Evolutionary conservation across 257 asterid genomes (phyloP), one percentile per base, ranked within the genome.

Genomic region (Fraxinus anomala): DNA sequence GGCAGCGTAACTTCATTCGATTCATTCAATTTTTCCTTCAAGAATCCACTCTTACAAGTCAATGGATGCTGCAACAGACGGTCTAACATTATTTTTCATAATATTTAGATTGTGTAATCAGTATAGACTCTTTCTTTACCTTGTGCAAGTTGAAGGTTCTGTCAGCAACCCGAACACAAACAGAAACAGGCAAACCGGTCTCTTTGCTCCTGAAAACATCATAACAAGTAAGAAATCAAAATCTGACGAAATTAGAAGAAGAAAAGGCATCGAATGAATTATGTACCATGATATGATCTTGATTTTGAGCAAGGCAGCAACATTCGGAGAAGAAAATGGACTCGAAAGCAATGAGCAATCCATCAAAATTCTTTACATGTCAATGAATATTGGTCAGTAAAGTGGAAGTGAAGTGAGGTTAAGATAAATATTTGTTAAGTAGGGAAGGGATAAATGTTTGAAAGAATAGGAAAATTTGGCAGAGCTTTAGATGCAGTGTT

Each of bases 71-170:
- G 89, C 85, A 81, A 79, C 30, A 23, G 12, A 21, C 0, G 33
- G 33, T 61, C 68, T 9, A 61, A 59, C 12, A 59, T 21, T 51
- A 59, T 8, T 19, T 19, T 21, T 24, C 68, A 21, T 61, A 9
- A 24, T 10, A 11, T 19, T 63, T 63, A 5, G 69, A 12, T 26
- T 26, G 34, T 11, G 34, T 12, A 23, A 59, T n/a, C 28, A 59
- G 67, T 21, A 59, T 21, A 59, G 67, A 67, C 23, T 72, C 49
- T 4, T 65, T 19, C 11, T 40, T 78, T 79, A 91, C 96, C 91
- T 90, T 88, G 87, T 91, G 97, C 78, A 91, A 87, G 85, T 84
- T 85, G 81, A 90, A 88, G 88, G 72, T 87, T 85, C 89, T 87
- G 40, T 86, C 73, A 36, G 85, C 89, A 61, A 91, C 61, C 33